A percentile compares a stretch with the other conserved stretches of the same genome.
Conservation (phyloP, 2,329 filamentous ascomycete species). For the Apiospora pterosperma region DNA sequence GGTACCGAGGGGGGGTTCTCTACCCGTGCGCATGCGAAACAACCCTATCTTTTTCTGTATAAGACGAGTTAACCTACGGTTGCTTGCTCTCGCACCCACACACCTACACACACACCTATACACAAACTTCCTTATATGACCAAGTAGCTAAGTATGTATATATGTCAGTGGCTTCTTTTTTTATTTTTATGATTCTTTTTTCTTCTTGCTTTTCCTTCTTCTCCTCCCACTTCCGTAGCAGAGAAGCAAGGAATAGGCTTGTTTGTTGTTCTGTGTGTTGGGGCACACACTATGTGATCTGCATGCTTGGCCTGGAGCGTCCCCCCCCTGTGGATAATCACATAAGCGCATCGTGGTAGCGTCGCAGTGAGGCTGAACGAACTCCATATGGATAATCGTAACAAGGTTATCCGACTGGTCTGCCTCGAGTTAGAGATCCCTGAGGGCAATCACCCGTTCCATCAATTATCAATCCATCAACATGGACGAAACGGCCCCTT, state of each 20-base stretch:
- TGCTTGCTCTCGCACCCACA: no score
- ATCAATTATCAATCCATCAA: neutral
- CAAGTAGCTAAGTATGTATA: no score
- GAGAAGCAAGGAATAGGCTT: neutral
- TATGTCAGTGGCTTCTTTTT: neutral
- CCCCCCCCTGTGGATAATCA: neutral
- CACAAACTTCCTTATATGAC: neutral
- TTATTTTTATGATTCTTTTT: neutral
- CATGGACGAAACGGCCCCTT: neutral
- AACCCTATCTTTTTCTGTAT: neutral
- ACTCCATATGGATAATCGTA: neutral
- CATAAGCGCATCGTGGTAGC: neutral
- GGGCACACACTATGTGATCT: no score
- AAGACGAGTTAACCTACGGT: no score
- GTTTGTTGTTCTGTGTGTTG: neutral
- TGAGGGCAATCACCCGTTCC: neutral
- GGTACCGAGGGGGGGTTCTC: no score
- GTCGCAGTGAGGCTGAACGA: conserved; percentile 3
- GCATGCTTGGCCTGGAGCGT: neutral
- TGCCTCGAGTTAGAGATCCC: neutral
- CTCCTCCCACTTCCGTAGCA: neutral
- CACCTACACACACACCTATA: no score
- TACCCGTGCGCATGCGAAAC: neutral
- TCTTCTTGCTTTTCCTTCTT: neutral
- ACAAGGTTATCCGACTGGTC: neutral